Evolutionary conservation across 2,329 filamentous ascomycete species (phyloP), one percentile per base, ranked within the genome.

Genomic region (Colletotrichum godetiae): DNA sequence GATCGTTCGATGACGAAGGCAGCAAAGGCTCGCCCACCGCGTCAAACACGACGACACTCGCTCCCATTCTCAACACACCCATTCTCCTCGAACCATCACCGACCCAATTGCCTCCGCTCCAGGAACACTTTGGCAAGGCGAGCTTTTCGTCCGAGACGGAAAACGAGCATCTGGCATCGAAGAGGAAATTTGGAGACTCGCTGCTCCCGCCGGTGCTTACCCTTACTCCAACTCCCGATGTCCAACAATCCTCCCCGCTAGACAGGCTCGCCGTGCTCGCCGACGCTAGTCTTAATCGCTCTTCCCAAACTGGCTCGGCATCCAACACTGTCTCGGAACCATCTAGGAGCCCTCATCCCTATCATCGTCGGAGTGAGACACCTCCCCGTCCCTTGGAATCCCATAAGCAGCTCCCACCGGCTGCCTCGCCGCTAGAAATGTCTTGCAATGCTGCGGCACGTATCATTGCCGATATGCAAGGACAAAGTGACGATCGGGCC

Each of bases 391-490:
- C 65, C 24, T 71, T 65, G 72, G 79, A 33, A 76, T 73, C 74
- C 7, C 77, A 77, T 1, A 68, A 37, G 42, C 19, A 70, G 56
- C 29, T 49, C 15, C 61, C 55, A 58, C 60, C 74, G n/a, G 65
- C 76, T 12, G 74, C 73, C 10, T 81, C 81, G 8, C 79, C 81
- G 1, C 76, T 78, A 57, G 79, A 80, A 58, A 82, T 82, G 81
- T 81, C 81, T 2, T 82, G 81, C 71, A 79, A 78, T 60, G 78
- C 79, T 5, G 81, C 81, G 0, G 81, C 81, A 1, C 77, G 79
- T 7, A 82, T 85, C 37, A 83, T 85, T 19, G 82, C 83, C 22
- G 81, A 83, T 29, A 83, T 85, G 74, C 81, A 84, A 24, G 82
- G 82, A 0, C 78, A 80, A 13, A 72, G 76, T 11, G 78, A 83